phyloP scores from a whole-genome alignment of 768 basidiomycete species.

The Trametes meyenii region DNA sequence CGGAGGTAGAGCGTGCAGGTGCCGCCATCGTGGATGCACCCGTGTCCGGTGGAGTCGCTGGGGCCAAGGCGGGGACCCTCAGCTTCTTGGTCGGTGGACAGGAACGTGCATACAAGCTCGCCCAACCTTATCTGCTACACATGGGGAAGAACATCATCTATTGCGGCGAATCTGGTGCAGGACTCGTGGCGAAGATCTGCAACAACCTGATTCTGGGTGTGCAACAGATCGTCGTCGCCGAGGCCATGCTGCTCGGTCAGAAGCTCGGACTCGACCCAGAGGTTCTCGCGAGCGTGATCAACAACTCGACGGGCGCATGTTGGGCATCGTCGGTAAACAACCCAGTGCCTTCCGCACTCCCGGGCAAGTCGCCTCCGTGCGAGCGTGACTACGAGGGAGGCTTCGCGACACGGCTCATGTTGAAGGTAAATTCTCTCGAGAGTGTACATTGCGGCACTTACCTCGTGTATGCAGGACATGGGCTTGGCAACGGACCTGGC shows the following conservation, averaged over 20 bases:
- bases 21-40: conserved; percentile 90
- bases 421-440: conserved; percentile 57
- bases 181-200: conserved; percentile 88
- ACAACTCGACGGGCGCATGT: conserved; percentile 81
- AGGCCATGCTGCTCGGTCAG: conserved; percentile 87
- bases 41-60: conserved; percentile 89
- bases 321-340: conserved; percentile 89
- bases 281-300: conserved; percentile 80
- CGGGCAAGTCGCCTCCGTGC: conserved; percentile 76
- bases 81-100: conserved; percentile 92
- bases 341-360: conserved; percentile 76
- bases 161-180: conserved; percentile 81
- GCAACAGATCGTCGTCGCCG: conserved; percentile 81
- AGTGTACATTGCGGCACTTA: conserved; percentile 9
- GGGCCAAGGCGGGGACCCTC: conserved; percentile 84
- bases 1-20: conserved; percentile 52
- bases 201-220: conserved; percentile 65
- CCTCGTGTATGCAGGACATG: conserved; percentile 67
- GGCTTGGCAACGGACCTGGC: conserved; percentile 74
- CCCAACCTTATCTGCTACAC: conserved; percentile 58
- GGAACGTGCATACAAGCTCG: conserved; percentile 54
- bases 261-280: conserved; percentile 78
- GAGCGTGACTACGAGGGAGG: conserved; percentile 85
- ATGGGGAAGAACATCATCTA: conserved; percentile 87
- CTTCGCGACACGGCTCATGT: conserved; percentile 81